Conservation (phyloP, 805 yeast species). For the Nakazawaea anatomiae region DNA sequence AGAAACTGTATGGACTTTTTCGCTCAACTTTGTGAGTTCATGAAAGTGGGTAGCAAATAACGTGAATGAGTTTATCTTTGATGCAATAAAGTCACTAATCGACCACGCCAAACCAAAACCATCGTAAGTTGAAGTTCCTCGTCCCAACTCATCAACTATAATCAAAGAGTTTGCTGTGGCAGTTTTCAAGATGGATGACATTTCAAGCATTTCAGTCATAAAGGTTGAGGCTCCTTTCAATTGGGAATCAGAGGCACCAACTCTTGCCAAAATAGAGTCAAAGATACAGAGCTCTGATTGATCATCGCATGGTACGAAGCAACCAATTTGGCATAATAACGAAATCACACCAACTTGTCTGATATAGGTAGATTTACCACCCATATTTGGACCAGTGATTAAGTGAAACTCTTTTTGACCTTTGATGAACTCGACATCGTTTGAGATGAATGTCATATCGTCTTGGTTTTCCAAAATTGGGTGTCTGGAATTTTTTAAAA, state of each 20-base stretch:
- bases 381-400: slow-evolving; percentile 97
- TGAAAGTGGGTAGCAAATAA: slow-evolving; percentile 97
- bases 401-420: slow-evolving; percentile 64
- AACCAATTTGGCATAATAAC: slow-evolving; percentile 83
- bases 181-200: slow-evolving; percentile 77
- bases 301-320: slow-evolving; percentile 72
- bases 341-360: slow-evolving; percentile 86
- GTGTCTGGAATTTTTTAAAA: slow-evolving; percentile 76
- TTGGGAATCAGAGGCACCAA: slow-evolving; percentile 99
- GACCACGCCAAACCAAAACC: slow-evolving; percentile 99
- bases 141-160: slow-evolving; percentile 90
- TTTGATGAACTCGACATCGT: slow-evolving; percentile 68
- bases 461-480: slow-evolving; percentile 94
- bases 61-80: slow-evolving; percentile 67
- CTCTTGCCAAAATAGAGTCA: slow-evolving; percentile 90
- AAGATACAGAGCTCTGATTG: slow-evolving; percentile 77
- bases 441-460: slow-evolving; percentile 83
- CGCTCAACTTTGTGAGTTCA: slow-evolving; percentile 79
- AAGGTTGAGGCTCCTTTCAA: slow-evolving; percentile 95
- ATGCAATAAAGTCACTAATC: slow-evolving; percentile 79
- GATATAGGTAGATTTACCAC: slow-evolving; percentile 92
- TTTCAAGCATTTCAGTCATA: slow-evolving; percentile 94
- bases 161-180: slow-evolving; percentile 77
- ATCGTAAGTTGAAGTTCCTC: slow-evolving; percentile 93
- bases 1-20: slow-evolving; percentile 54